Conservation (phyloP, 129 eudicot genomes). For the Logfia minima region DNA sequence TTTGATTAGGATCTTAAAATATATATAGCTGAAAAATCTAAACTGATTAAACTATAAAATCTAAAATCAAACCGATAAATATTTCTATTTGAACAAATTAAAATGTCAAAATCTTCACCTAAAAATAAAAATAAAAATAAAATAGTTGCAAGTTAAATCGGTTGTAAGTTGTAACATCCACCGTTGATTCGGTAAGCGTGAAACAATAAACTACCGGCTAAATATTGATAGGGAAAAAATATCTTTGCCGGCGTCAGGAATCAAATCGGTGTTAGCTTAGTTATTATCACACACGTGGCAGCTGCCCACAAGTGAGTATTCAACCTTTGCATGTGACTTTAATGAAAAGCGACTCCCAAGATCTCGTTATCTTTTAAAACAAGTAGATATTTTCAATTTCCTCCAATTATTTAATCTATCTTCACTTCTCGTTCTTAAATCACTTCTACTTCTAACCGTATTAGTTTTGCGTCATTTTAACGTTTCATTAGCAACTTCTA, state of each 20-base stretch:
- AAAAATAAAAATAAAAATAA: too few species aligned
- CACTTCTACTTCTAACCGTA: too few species aligned
- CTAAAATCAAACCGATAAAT: too few species aligned
- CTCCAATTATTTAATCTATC: background rate
- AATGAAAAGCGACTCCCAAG: constrained; percentile 22
- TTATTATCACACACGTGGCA: constrained; percentile 38
- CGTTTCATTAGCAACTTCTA: too few species aligned
- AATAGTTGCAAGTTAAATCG: too few species aligned
- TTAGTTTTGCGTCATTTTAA: too few species aligned
- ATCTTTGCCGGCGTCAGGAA: constrained; percentile 34
- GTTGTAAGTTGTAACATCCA: background rate
- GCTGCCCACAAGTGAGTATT: constrained; percentile 24
- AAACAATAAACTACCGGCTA: constrained; percentile 24
- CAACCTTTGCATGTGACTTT: constrained; percentile 33
- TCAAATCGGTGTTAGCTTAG: constrained; percentile 21
- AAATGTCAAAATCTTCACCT: too few species aligned
- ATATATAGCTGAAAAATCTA: too few species aligned
- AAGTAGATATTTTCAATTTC: constrained; percentile 25
- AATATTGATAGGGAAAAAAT: constrained; percentile 18
- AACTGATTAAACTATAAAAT: too few species aligned
- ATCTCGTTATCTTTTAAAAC: constrained; percentile 17
- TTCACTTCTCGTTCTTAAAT: constrained; percentile 11
- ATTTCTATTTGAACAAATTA: too few species aligned
- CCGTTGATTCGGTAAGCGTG: constrained; percentile 15
- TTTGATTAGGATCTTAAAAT: too few species aligned